Evolutionary conservation across 495 filamentous ascomycete genomes (phyloP), one percentile per base, ranked within the genome.

Genomic region (Aspergillus haitiensis): DNA sequence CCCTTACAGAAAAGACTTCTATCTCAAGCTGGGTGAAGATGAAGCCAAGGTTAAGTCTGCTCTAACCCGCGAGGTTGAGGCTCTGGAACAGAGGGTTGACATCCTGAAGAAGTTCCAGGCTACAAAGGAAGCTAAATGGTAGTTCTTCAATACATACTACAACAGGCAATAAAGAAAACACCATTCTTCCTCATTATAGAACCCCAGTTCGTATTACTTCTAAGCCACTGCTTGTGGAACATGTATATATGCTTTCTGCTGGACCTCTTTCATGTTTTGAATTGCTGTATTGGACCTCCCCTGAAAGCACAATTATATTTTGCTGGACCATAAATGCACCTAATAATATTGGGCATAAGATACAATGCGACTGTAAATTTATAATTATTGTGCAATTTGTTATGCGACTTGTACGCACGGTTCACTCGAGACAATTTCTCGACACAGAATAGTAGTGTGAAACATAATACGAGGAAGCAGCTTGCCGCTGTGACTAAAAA

Each of bases 1-100:
- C 64, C 94, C 95, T 3, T 96, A 96, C 81, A 86, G 92, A 44
- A 90, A 88, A 62, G 88, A 90, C 67, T 98, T 98, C 70, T 97
- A 96, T 69, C 69, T 66, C 50, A 97, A 97, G 82, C 76, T 98
- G 27, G 93, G 90, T 12, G 75, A 76, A 7, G 84, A 93, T 65
- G 52, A 68, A 49, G 55, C 33, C 8, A 81, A 86, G 72, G 85
- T 95, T 51, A 54, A 78, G 13, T 69, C 68, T 21, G 81, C 87
- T 64, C 64, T 97, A 67, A 72, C 75, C 63, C 73, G 78, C 63
- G 96, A 93, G 82, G 80, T 97, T 50, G 78, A 65, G 11, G 86
- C 88, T 47, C 74, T 98, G 59, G 86, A 94, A 79, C 82, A 86
- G 74, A 79, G 89, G 56, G 84, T 92, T 48, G 73, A 56, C 13